Conservation (phyloP, 2,329 filamentous ascomycete genomes). For the Calonectria crousiana region DNA sequence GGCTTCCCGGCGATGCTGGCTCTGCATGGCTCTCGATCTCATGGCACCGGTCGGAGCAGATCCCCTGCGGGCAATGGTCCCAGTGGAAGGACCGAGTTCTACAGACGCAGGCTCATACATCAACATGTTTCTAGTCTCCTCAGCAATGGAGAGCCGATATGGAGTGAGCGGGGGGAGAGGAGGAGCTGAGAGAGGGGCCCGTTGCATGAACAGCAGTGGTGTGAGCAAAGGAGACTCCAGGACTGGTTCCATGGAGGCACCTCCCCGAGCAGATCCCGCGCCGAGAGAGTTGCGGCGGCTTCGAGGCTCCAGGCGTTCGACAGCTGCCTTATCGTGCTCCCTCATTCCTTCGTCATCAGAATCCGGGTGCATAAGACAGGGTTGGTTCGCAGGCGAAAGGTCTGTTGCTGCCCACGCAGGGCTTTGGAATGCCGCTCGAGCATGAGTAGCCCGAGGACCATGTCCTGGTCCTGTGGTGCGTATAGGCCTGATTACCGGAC, state of each 20-base stretch:
- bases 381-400: slow-evolving; percentile 35
- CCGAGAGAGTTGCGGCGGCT: slow-evolving; percentile 19
- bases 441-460: slow-evolving; percentile 22
- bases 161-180: slow-evolving; percentile 22
- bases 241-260: slow-evolving; percentile 31
- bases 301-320: slow-evolving; percentile 29
- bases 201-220: slow-evolving; percentile 24
- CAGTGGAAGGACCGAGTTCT: not conserved
- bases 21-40: slow-evolving; percentile 37
- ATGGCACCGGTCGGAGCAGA: slow-evolving; percentile 33
- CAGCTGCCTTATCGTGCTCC: slow-evolving; percentile 32
- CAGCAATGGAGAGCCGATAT: slow-evolving; percentile 30
- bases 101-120: slow-evolving; percentile 24
- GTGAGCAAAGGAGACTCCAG: slow-evolving; percentile 26
- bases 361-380: slow-evolving; percentile 34
- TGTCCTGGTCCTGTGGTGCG: slow-evolving; percentile 34
- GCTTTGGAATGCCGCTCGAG: slow-evolving; percentile 35
- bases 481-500: slow-evolving; percentile 41
- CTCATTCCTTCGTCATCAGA: slow-evolving; percentile 30
- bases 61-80: slow-evolving; percentile 31
- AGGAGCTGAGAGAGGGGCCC: slow-evolving; percentile 39
- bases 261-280: slow-evolving; percentile 25
- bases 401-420: slow-evolving; percentile 38
- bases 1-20: slow-evolving; percentile 39
- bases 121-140: slow-evolving; percentile 36